These are phyloP conservation scores for Fagus sylvatica DNA, from an alignment of 306 rosid genomes.

Conservation along the genomic window DNA sequence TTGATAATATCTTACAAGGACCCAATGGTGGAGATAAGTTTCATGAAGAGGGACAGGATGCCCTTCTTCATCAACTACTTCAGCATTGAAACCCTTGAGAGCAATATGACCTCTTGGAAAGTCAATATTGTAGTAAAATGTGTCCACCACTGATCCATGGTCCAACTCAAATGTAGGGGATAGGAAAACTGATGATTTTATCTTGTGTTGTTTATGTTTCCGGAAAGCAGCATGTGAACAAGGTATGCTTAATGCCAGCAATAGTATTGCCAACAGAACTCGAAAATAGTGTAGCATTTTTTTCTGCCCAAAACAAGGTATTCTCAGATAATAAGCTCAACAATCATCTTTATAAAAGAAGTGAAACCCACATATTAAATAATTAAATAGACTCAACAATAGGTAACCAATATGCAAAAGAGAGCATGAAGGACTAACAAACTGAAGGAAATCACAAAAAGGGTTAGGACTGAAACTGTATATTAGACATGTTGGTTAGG, in stretches of 20 bases:
- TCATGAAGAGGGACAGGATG: slow-evolving; percentile 62
- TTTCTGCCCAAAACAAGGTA: slow-evolving; percentile 27
- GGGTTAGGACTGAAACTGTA: background rate
- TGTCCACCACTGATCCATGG: slow-evolving; percentile 65
- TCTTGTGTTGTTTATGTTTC: slow-evolving; percentile 19
- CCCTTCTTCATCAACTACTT: slow-evolving; percentile 67
- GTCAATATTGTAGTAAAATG: slow-evolving; percentile 31
- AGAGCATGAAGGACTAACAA: background rate
- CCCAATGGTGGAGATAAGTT: slow-evolving; percentile 83
- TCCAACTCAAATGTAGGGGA: slow-evolving; percentile 63
- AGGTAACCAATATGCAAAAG: background rate
- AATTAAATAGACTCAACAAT: background rate
- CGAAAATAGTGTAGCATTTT: slow-evolving; percentile 35
- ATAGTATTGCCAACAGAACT: slow-evolving; percentile 26
- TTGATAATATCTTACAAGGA: slow-evolving; percentile 22
- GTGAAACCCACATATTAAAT: background rate
- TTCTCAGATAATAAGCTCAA: background rate
- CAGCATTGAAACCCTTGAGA: slow-evolving; percentile 58
- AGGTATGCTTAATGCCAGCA: slow-evolving; percentile 31
- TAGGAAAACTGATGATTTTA: slow-evolving; percentile 40
- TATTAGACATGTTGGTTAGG: no score
- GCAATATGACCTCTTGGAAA: slow-evolving; percentile 79
- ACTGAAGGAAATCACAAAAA: background rate
- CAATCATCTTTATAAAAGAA: background rate
- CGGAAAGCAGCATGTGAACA: slow-evolving; percentile 31